Conservation (phyloP, 2,329 filamentous ascomycete genomes). For the Torrubiellomyces zombiae region DNA sequence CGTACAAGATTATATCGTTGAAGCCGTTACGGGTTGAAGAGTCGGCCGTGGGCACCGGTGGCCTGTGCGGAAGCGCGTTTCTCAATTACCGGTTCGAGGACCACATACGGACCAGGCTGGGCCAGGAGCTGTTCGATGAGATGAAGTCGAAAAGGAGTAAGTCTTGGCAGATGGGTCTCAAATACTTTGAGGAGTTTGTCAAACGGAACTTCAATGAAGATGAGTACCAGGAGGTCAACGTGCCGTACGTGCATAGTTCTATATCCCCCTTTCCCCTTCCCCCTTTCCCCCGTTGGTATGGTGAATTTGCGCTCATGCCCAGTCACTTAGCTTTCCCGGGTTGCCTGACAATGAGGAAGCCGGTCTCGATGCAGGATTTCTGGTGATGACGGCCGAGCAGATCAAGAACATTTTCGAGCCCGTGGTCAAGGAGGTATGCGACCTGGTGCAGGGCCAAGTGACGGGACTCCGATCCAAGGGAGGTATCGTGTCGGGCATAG, state of each 20-base stretch:
- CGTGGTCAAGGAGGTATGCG: constrained; percentile 53
- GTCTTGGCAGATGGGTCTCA: constrained; percentile 64
- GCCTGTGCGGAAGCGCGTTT: constrained; percentile 62
- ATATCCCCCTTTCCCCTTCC: too few relatives aligned
- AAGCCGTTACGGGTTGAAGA: constrained; percentile 60
- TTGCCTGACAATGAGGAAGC: constrained; percentile 60
- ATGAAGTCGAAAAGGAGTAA: constrained; percentile 66
- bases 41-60: constrained; percentile 63
- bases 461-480: constrained; percentile 43
- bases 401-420: constrained; percentile 62
- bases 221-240: constrained; percentile 59
- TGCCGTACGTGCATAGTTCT: constrained; percentile 55
- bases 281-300: background rate
- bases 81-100: constrained; percentile 71
- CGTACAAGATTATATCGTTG: constrained; percentile 63
- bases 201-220: constrained; percentile 73
- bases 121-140: constrained; percentile 48
- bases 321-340: constrained; percentile 48
- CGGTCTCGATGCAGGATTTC: constrained; percentile 58
- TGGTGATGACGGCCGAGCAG: constrained; percentile 53
- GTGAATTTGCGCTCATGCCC: constrained; percentile 1
- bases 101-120: constrained; percentile 52
- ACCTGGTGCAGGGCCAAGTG: constrained; percentile 51
- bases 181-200: constrained; percentile 72
- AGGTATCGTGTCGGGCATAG: constrained; percentile 53